phyloP scores from a whole-genome alignment of 2,329 filamentous ascomycete species.

The Ophidiomyces ophidiicola region DNA sequence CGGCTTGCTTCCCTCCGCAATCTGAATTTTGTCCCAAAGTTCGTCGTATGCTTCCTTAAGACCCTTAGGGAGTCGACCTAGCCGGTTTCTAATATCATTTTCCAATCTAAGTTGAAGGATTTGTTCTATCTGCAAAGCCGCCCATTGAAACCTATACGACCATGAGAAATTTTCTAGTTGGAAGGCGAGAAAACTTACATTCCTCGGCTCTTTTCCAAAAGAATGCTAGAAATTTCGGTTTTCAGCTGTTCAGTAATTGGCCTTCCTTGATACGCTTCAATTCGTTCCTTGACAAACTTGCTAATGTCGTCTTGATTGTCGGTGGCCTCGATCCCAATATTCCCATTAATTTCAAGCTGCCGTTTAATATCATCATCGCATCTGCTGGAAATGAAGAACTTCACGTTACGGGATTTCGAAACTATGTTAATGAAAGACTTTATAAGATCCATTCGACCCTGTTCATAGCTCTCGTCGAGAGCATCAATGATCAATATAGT shows the following conservation, averaged over 20 bases:
- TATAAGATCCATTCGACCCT: conserved; percentile 6
- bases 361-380: conserved; percentile 11
- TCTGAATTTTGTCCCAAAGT: conserved; percentile 17
- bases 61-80: conserved; percentile 22
- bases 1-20: conserved; percentile 11
- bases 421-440: conserved; percentile 5
- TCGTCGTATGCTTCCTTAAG: conserved; percentile 24
- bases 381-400: conserved; percentile 15
- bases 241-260: conserved; percentile 14
- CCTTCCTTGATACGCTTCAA: conserved; percentile 14
- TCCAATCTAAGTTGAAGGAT: conserved; percentile 17
- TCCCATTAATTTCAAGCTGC: conserved; percentile 7
- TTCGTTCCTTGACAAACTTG: conserved; percentile 19
- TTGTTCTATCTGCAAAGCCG: conserved; percentile 22
- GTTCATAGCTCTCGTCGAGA: conserved; percentile 12
- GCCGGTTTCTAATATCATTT: conserved; percentile 18
- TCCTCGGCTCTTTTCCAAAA: conserved; percentile 19
- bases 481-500: conserved; percentile 13
- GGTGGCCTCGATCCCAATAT: conserved; percentile 16
- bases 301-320: conserved; percentile 24
- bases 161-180: background rate
- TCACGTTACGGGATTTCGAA: background rate
- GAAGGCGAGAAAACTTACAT: conserved; percentile 19
- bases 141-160: conserved; percentile 26
- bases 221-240: conserved; percentile 16